Evolutionary conservation across 2,329 filamentous ascomycete species (phyloP), one percentile per base, ranked within the genome.

Genomic region (Metarhizium sp.): DNA sequence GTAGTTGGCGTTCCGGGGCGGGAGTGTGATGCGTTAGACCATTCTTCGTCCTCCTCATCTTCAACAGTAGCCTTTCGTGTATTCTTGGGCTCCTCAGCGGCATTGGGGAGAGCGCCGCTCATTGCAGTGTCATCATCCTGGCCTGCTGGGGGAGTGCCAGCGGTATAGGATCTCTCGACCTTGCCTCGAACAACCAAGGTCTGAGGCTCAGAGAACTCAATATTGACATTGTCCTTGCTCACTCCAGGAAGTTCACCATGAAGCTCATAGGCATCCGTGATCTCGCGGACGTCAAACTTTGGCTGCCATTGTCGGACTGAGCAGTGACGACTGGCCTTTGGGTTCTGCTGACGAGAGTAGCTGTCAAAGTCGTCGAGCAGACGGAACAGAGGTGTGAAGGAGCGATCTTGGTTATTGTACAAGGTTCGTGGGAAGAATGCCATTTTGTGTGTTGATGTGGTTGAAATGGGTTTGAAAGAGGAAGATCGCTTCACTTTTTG

Each of bases 191-290:
- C 77, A 59, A 82, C 78, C 47, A 92, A 74, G 16, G 87, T 91
- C 73, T 88, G 85, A 46, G 79, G 76, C 67, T 92, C 88, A 57
- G 82, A 85, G 77, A 92, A 92, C 66, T 92, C 88, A 66, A 92
- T 87, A 67, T 79, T 75, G 65, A 94, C 75, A 64, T 91, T 77
- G 63, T 88, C 83, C 73, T 89, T 87, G 59, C 81, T 80, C 62
- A 92, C 76, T 55, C 89, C 89, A 0, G 88, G 85, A 6, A 92
- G 81, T 71, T 92, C 88, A 64, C 88, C 89, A 63, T 92, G 83
- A 20, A 92, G 84, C 71, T 92, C 85, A 67, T 90, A 92, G 59
- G 75, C 69, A 6, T 82, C 72, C 58, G 79, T 78, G 13, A 79
- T 81, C 74, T 94, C 89, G 68, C 81, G 85, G 59, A 92, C 78